Evolutionary conservation across 2,329 filamentous ascomycete genomes (phyloP), one percentile per base, ranked within the genome.

Genomic region (Ustulina deusta): DNA sequence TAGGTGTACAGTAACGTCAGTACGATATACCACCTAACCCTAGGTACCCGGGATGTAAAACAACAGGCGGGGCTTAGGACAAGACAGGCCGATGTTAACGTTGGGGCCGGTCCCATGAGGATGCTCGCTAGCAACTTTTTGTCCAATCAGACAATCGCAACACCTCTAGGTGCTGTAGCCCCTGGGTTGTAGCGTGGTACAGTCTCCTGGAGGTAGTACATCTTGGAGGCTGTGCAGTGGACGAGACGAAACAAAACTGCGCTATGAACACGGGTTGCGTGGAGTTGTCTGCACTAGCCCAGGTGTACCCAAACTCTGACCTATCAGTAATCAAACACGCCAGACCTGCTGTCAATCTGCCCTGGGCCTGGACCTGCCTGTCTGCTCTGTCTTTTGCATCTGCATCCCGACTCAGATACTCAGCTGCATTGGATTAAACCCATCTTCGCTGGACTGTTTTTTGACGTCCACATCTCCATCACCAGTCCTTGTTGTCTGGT

Each of bases 141-240:
- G 51, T 36, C 66, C 66, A 68, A 68, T 68, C 49, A 68, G 36
- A 49, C 17, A 27, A 22, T 7, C 27, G n/a, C 57, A 51, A 10
- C 3, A 13, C 51, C 57, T 55, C 29, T 38, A 60, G 55, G 25
- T 60, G 61, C 27, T 42, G 51, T 57, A 27, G 63, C 52, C 57
- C 64, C 58, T 63, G 42, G 59, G 52, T 22, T 1, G 36, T 44
- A 29, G 54, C 34, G 48, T 40, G 34, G 57, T 22, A 40, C 27
- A 7, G 2, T 38, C 20, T 25, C 15, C 34, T 38, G 42, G 36
- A 58, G 36, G 54, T 61, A 48, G 27, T 40, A 68, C 64, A 38
- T 51, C 32, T 61, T 49, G 34, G 61, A 66, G 68, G 68, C 68
- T 70, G 68, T 70, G 68, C 63, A 68, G 54, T 58, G 38, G 52